Conservation (phyloP, 352 stramenopile species). For the Globisporangium carolinianum region DNA sequence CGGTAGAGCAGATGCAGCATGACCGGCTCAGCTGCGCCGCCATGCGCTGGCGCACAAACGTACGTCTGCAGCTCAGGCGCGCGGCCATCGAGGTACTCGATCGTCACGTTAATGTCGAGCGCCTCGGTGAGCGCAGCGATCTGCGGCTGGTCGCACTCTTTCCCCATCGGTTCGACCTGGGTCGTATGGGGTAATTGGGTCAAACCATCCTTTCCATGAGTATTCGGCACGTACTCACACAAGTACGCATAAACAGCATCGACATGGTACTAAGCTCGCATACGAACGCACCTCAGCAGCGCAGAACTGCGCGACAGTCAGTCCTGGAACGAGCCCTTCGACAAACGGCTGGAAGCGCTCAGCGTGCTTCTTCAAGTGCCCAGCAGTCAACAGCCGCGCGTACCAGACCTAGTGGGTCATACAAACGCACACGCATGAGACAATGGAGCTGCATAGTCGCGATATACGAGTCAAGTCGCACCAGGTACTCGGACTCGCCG, state of each 20-base stretch:
- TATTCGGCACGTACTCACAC: too few relatives aligned
- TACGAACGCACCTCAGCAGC: conserved; percentile 37
- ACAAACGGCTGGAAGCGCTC: conserved; percentile 90
- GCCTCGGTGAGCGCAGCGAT: conserved; percentile 89
- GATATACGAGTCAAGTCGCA: conserved; percentile 5
- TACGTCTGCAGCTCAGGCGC: conserved; percentile 54
- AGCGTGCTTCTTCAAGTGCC: conserved; percentile 82
- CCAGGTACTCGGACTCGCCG: conserved; percentile 80
- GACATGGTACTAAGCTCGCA: not conserved
- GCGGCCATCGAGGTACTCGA: conserved; percentile 92
- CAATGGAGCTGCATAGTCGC: not conserved
- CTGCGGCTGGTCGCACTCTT: conserved; percentile 91
- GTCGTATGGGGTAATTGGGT: not conserved
- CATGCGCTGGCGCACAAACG: conserved; percentile 31
- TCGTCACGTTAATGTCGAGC: conserved; percentile 83
- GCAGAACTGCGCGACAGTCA: conserved; percentile 82
- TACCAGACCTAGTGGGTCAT: conserved; percentile 65
- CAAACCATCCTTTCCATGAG: too few relatives aligned
- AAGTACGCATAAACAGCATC: not conserved
- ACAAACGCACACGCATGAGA: not conserved
- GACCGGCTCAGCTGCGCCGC: conserved; percentile 6
- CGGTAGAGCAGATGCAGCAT: conserved; percentile 88
- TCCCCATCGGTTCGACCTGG: conserved; percentile 90
- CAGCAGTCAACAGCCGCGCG: conserved; percentile 74
- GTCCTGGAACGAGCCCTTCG: conserved; percentile 69